These are phyloP conservation scores for Penicillium sp. DNA, from an alignment of 2,329 filamentous ascomycete genomes.

Conservation along the genomic window DNA sequence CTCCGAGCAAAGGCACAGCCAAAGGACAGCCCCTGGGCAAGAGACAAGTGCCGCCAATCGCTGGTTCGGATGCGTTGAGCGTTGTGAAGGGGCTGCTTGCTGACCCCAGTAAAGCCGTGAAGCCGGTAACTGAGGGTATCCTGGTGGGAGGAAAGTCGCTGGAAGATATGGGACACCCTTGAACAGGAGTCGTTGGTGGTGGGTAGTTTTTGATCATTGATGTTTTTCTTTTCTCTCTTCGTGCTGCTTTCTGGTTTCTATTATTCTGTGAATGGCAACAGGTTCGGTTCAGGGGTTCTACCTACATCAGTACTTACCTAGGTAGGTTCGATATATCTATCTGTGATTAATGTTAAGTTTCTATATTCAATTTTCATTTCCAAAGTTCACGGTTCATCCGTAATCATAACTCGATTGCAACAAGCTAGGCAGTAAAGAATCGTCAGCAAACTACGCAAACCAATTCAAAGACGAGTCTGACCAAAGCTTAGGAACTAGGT, in stretches of 20 bases:
- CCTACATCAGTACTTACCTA: not conserved
- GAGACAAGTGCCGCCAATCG: constrained; percentile 11
- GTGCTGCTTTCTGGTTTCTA: not conserved
- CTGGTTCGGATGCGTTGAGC: constrained; percentile 3
- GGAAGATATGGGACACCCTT: not conserved
- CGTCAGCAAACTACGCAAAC: not conserved
- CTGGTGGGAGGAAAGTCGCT: not conserved
- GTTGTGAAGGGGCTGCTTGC: constrained; percentile 4
- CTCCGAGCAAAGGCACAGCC: not conserved
- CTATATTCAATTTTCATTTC: not conserved
- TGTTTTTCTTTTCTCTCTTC: not conserved
- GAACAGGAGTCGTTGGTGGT: not conserved
- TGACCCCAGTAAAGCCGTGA: not conserved
- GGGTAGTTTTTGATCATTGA: not conserved
- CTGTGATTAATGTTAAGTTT: not conserved
- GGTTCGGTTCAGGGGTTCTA: not conserved
- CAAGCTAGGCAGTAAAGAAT: not conserved
- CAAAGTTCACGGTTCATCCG: not conserved
- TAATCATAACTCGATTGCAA: not conserved
- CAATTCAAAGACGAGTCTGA: not conserved
- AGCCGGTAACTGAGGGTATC: constrained; percentile 4
- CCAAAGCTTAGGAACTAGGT: not conserved
- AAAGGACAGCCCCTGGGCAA: not conserved
- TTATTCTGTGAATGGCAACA: not conserved
- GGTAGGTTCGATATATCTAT: not conserved